A percentile compares a stretch with the other conserved stretches of the same genome.
These are phyloP conservation scores for Trifolium fragiferum DNA, from an alignment of 306 rosid genomes.

Conservation along the genomic window DNA sequence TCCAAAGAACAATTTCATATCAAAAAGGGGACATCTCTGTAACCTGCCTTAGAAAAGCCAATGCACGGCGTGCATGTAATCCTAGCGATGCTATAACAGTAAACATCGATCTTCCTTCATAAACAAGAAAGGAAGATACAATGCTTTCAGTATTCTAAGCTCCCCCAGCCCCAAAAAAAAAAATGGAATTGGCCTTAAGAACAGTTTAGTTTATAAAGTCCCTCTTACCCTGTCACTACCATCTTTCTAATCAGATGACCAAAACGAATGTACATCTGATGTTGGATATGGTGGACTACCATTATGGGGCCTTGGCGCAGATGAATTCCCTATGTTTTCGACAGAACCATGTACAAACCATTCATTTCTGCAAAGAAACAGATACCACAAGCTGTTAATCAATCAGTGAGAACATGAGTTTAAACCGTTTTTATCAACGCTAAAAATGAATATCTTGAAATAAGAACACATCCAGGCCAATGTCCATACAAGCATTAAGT, in stretches of 20 bases:
- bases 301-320: constrained; percentile 59
- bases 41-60: constrained; percentile 43
- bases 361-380: constrained; percentile 67
- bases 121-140: constrained; percentile 68
- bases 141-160: constrained; percentile 59
- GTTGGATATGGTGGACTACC: constrained; percentile 60
- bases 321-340: constrained; percentile 60
- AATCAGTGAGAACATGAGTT: not conserved
- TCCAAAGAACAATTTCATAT: constrained; percentile 14
- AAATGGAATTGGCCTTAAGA: constrained; percentile 56
- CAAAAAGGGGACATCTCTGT: constrained; percentile 30
- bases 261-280: constrained; percentile 76
- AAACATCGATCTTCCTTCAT: constrained; percentile 60
- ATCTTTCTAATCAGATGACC: constrained; percentile 67
- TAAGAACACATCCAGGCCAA: constrained; percentile 4
- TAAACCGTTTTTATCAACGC: not conserved
- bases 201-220: constrained; percentile 51
- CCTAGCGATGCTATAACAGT: constrained; percentile 49
- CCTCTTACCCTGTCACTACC: constrained; percentile 48
- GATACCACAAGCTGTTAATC: constrained; percentile 29
- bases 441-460: not conserved
- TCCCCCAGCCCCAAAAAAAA: constrained; percentile 36
- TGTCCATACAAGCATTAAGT: not conserved
- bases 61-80: constrained; percentile 53
- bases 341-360: constrained; percentile 62